phyloP scores from a whole-genome alignment of 805 yeast species.

The Starmerella floris region DNA sequence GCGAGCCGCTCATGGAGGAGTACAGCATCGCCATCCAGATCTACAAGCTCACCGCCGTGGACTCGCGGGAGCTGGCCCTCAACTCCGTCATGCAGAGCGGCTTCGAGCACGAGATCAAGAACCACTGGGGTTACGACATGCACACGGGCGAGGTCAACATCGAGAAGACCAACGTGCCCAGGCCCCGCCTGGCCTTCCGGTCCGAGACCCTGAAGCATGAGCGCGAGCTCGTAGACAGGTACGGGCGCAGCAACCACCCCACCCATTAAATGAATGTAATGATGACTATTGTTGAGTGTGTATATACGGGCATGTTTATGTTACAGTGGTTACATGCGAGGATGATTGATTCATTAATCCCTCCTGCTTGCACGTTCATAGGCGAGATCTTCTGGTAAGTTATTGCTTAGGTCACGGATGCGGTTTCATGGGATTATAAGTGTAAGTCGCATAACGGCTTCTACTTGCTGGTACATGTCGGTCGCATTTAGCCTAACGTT shows the following conservation, averaged over 20 bases:
- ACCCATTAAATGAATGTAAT: too few species aligned
- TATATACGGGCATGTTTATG: too few species aligned
- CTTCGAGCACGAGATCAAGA: constrained; percentile 72
- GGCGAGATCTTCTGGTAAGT: too few species aligned
- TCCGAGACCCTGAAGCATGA: constrained; percentile 70
- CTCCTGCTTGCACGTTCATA: too few species aligned
- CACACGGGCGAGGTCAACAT: constrained; percentile 55
- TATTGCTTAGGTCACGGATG: too few species aligned
- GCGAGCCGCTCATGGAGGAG: constrained; percentile 95
- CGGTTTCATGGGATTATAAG: too few species aligned
- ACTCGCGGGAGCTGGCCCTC: constrained; percentile 91
- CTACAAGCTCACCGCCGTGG: constrained; percentile 84
- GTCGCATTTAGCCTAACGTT: too few species aligned
- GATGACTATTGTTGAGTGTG: too few species aligned
- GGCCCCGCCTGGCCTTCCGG: constrained; percentile 71
- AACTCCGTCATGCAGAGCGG: constrained; percentile 92
- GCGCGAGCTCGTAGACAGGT: constrained; percentile 31
- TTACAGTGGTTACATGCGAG: too few species aligned
- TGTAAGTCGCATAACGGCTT: too few species aligned
- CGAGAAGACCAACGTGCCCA: constrained; percentile 91
- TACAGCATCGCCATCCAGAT: constrained; percentile 97
- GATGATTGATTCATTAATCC: too few species aligned
- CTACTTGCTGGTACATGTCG: too few species aligned
- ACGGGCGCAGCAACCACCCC: constrained; percentile 20
- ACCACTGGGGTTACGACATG: constrained; percentile 76